Evolutionary conservation across 1,139 yeast genomes (phyloP), one percentile per base, ranked within the genome.

Genomic region (Suhomyces ambrosiae): DNA sequence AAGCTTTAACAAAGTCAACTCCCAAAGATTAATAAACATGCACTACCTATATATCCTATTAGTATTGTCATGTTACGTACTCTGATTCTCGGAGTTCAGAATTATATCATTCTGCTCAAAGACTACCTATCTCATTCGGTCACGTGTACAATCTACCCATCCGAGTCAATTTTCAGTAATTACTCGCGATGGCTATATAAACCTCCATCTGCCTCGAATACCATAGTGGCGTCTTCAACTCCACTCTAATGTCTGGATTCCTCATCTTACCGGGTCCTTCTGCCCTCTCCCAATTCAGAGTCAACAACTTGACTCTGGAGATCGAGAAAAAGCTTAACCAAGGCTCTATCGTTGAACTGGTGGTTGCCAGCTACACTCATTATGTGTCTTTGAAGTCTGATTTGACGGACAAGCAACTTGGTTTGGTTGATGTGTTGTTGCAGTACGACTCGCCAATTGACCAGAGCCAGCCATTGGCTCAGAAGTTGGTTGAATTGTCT

Each of bases 231-330:
- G 24, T 28, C 29, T 33, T 28, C 24, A 23, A 17, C 19, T 33
- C 25, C 36, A 27, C 37, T 27, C 12, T 5, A 6, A 47, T 42
- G 45, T 46, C 41, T 33, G 37, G 44, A 30, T 68, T 62, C 63
- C 73, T 84, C 60, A 74, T 85, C 50, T 72, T 87, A 49, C 85
- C 96, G 35, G 98, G 98, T 43, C 95, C 97, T 37, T 78, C 77
- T 58, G 97, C 97, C 46, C 75, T 90, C 58, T 89, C 97, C 36
- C 77, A 76, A 36, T 92, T 92, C 64, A 80, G 98, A 65, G 81
- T 89, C 50, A 77, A 79, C 45, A 82, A 76, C 50, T 72, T 89
- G 66, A 71, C 80, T 50, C 76, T 77, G 53, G 90, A 84, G 53
- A 79, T 90, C 64, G 86, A 86, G 64, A 75, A 75, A 44, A 74